Evolutionary conservation across 2,329 filamentous ascomycete genomes (phyloP).

Genomic region (Helotiales sp.): DNA sequence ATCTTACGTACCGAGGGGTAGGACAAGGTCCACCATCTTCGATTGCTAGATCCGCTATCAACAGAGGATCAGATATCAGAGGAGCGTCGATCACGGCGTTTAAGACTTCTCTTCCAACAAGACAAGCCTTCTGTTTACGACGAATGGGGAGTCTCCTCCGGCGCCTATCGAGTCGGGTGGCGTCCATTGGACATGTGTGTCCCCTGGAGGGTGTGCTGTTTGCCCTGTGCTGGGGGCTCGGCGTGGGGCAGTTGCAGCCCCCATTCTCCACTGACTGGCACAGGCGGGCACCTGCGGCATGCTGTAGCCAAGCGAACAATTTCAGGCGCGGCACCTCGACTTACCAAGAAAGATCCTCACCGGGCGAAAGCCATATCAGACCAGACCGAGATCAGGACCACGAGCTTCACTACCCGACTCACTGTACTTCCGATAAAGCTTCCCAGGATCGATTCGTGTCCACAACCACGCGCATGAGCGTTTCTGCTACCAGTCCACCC

Average conservation of each 20-base stretch:
- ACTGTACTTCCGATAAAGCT: slow-evolving; percentile 5
- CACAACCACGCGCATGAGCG: not conserved
- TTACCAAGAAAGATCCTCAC: not conserved
- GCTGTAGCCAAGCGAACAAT: slow-evolving; percentile 5
- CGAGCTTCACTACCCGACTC: not conserved
- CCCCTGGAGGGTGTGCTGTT: not conserved
- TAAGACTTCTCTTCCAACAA: not conserved
- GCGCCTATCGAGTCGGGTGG: not conserved
- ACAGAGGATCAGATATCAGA: not conserved
- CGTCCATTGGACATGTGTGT: slow-evolving; percentile 1
- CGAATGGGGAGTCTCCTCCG: slow-evolving; percentile 2
- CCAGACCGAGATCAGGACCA: not conserved
- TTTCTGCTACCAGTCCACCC: not conserved
- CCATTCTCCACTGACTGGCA: slow-evolving; percentile 3
- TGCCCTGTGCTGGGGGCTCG: not conserved
- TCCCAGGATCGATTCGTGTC: not conserved
- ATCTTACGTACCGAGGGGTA: not conserved
- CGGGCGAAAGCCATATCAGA: not conserved
- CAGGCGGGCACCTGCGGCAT: not conserved
- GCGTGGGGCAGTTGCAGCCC: slow-evolving; percentile 1
- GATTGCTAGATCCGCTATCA: not conserved
- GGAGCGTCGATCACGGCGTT: not conserved
- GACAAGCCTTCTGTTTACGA: not conserved
- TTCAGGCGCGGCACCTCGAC: slow-evolving; percentile 6
- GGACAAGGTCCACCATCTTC: not conserved